Base-by-base conservation (phyloP, 805 yeast species). In the Sugiyamaella mastotermitis region DNA sequence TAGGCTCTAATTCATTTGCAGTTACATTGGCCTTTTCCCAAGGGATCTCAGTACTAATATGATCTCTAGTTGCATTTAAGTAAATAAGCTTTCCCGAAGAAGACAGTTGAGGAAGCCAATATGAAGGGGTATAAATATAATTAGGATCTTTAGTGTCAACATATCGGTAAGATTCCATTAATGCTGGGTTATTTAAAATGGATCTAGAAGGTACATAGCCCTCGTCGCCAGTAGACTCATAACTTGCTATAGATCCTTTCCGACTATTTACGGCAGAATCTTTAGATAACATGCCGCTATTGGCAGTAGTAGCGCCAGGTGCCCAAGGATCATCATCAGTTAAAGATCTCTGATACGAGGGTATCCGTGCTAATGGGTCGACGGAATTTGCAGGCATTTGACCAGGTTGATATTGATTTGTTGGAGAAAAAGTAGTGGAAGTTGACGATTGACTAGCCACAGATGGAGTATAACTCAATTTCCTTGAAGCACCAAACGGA, bases 101-200 rank as follows among this genome's bases (percentile, higher is more conserved):
- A 15, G 50, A 47, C 14, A 42, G 53, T 51, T 46, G 66, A 43
- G 47, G 65, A 57, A 28, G 64, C 67, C 45, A 69, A 54, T 49
- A 45, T 14, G 50, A 33, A 5, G 52, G 46, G 15, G 41, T 26
- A 31, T 37, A 34, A 13, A 30, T 26, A 30, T 46, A 43, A 28
- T 18, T 22, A 28, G 35, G 7, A 25, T 29, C 33, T 18, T 31
- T 24, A 23, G 43, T 39, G 23, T 47, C 38, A 27, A 42, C 44
- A 9, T 24, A 13, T 15, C 29, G 27, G 33, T 38, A 42, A 7
- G 30, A 27, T 7, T 27, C 30, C 9, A 14, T 11, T 7, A 17
- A 17, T 7, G 18, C 30, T 11, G 9, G 9, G 30, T 14, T 13
- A n/a, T n/a, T n/a, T n/a, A n/a, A n/a, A n/a, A n/a, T n/a, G 15